Evolutionary conservation across 768 basidiomycete genomes (phyloP).

Genomic region (Kwoniella europaea): DNA sequence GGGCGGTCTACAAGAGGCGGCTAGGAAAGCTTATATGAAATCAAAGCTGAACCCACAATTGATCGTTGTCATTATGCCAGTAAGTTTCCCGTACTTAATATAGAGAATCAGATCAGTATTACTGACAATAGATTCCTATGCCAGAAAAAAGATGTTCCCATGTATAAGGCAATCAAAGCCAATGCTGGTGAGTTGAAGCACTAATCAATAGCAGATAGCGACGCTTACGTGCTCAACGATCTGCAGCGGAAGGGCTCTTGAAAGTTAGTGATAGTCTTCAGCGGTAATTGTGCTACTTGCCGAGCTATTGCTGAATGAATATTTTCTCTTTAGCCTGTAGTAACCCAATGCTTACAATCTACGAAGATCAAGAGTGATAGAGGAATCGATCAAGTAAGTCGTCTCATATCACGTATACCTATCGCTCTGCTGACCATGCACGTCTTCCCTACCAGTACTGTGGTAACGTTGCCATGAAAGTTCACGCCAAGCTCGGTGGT

Average conservation of each 20-base stretch:
- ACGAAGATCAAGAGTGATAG: slow-evolving; percentile 39
- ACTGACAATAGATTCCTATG: background rate
- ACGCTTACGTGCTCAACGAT: background rate
- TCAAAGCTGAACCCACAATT: slow-evolving; percentile 48
- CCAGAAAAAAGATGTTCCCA: slow-evolving; percentile 39
- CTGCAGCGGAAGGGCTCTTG: slow-evolving; percentile 18
- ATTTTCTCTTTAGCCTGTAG: slow-evolving; percentile 35
- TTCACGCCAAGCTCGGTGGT: slow-evolving; percentile 57
- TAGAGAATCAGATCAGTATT: no score
- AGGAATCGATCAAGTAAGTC: slow-evolving; percentile 42
- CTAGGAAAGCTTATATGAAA: slow-evolving; percentile 40
- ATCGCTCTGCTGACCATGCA: no score
- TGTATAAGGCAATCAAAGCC: slow-evolving; percentile 51
- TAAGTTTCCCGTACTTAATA: slow-evolving; percentile 12
- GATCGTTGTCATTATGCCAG: slow-evolving; percentile 52
- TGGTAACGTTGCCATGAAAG: slow-evolving; percentile 56
- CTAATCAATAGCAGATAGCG: background rate
- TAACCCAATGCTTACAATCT: slow-evolving; percentile 54
- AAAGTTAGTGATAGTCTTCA: slow-evolving; percentile 1
- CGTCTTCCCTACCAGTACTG: slow-evolving; percentile 11
- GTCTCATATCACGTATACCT: background rate
- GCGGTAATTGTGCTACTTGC: background rate
- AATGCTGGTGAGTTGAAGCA: slow-evolving; percentile 21
- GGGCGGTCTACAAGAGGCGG: slow-evolving; percentile 37
- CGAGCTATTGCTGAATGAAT: no score